Evolutionary conservation across 352 stramenopile genomes (phyloP).

Genomic region (Globisporangium acanthophoron): DNA sequence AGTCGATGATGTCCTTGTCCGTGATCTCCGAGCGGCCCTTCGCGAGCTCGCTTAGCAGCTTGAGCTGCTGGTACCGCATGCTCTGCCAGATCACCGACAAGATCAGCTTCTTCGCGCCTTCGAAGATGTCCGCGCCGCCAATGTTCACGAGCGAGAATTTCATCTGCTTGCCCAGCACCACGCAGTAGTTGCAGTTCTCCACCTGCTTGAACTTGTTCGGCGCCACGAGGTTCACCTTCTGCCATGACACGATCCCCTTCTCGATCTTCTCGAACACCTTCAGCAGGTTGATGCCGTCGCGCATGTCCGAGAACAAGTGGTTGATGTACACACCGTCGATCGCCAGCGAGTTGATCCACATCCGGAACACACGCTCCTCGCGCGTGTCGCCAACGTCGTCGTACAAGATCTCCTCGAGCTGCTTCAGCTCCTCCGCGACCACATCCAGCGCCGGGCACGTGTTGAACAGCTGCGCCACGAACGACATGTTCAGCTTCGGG

Average conservation of each 20-base stretch:
- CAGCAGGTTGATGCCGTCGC: slow-evolving; percentile 86
- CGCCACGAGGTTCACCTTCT: slow-evolving; percentile 83
- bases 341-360: slow-evolving; percentile 92
- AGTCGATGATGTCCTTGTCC: slow-evolving; percentile 79
- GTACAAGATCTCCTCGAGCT: slow-evolving; percentile 84
- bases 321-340: slow-evolving; percentile 88
- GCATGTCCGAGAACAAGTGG: slow-evolving; percentile 88
- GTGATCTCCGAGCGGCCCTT: slow-evolving; percentile 50
- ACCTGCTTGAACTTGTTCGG: slow-evolving; percentile 91
- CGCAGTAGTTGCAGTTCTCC: slow-evolving; percentile 89
- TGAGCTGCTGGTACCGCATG: slow-evolving; percentile 90
- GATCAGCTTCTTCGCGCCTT: slow-evolving; percentile 92
- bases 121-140: slow-evolving; percentile 88
- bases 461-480: slow-evolving; percentile 90
- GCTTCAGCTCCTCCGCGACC: slow-evolving; percentile 79
- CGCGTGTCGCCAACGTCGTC: slow-evolving; percentile 84
- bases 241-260: slow-evolving; percentile 85
- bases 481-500: slow-evolving; percentile 90
- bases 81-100: slow-evolving; percentile 93
- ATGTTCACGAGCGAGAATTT: slow-evolving; percentile 90
- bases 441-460: slow-evolving; percentile 83
- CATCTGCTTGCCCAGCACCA: slow-evolving; percentile 83
- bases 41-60: slow-evolving; percentile 66
- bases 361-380: slow-evolving; percentile 86
- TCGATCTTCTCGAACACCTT: slow-evolving; percentile 89